Base-by-base conservation (phyloP, 2,329 filamentous ascomycete species). In the Falciphora oryzae region DNA sequence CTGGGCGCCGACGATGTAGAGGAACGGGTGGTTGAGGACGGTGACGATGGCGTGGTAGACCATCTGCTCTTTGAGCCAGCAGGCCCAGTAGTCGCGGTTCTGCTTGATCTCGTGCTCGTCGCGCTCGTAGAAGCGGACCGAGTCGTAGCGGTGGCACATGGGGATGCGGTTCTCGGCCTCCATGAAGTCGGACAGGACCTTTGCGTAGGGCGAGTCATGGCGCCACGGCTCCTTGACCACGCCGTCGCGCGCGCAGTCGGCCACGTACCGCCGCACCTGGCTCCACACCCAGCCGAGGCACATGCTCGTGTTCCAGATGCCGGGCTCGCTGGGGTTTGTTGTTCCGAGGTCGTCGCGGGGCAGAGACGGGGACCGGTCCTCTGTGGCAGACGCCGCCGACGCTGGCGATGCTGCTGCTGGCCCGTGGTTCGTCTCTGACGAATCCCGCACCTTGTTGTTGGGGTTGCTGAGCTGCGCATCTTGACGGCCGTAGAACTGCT, bases 271-370 rank as follows among this genome's bases (percentile, higher is more conserved):
- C 60, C 77, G 66, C 0, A 79, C 77, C 56, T 77, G 75, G 64
- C 79, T 82, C 81, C 81, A 83, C 4, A 83, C 77, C 80, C 80
- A 82, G 0, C 79, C 79, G 1, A 83, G 76, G 63, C 82, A 78
- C 1, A 80, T 73, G 6, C 78, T 77, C 13, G 80, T 76, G 64
- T 79, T 83, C 81, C 81, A 83, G 50, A 83, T 81, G 0, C 80
- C 81, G 0, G 78, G 74, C 44, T 82, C 80, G 3, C 71, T 72
- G 0, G 74, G 71, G 1, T 70, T 67, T 1, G 78, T 70, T 16
- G 75, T 78, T 1, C 81, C 81, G 1, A 82, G 71, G 1, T 80
- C 74, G 61, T 83, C 80, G 53, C 70, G 67, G 0, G 80, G 80
- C 0, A 82, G 68, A 0, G 79, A 77, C 0, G 81, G 81, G 0